Conservation (phyloP, 2,329 filamentous ascomycete genomes). For the Biscogniauxia mediterranea region DNA sequence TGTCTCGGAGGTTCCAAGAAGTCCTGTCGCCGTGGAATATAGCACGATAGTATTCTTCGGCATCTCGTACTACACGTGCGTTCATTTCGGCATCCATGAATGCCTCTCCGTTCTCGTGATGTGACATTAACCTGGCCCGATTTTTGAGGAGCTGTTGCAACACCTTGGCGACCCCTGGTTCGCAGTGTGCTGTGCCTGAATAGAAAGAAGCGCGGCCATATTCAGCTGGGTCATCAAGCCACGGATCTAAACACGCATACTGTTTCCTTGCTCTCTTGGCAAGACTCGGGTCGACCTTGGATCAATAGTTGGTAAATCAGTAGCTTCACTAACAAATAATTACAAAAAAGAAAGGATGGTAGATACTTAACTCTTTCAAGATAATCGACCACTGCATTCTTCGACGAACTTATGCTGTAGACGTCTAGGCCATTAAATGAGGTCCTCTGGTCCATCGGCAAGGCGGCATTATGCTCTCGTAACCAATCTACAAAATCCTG, state of each 20-base stretch:
- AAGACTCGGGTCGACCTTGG: conserved; percentile 39
- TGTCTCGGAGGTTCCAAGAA: conserved; percentile 51
- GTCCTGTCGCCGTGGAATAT: conserved; percentile 50
- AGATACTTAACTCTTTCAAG: conserved; percentile 34
- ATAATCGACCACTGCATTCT: conserved; percentile 37
- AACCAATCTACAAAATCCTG: conserved; percentile 52
- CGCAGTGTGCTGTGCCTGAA: conserved; percentile 42
- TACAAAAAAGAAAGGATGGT: neutral
- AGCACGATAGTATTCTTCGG: conserved; percentile 49
- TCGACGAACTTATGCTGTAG: conserved; percentile 19
- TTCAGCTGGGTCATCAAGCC: conserved; percentile 47
- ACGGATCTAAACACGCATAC: conserved; percentile 46
- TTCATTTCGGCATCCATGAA: conserved; percentile 51
- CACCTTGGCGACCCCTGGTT: conserved; percentile 44
- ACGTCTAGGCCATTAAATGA: conserved; percentile 51
- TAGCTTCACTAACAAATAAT: neutral
- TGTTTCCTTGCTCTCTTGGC: conserved; percentile 42
- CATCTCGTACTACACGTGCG: conserved; percentile 45
- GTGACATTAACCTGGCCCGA: conserved; percentile 40
- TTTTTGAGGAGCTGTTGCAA: conserved; percentile 41
- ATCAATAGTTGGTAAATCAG: neutral
- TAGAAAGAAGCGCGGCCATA: conserved; percentile 44
- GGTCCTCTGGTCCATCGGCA: conserved; percentile 26
- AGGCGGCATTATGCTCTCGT: conserved; percentile 39
- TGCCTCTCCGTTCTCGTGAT: conserved; percentile 40